Conservation (phyloP, 1,284 basidiomycete species). For the Mycosarcoma maydis region DNA sequence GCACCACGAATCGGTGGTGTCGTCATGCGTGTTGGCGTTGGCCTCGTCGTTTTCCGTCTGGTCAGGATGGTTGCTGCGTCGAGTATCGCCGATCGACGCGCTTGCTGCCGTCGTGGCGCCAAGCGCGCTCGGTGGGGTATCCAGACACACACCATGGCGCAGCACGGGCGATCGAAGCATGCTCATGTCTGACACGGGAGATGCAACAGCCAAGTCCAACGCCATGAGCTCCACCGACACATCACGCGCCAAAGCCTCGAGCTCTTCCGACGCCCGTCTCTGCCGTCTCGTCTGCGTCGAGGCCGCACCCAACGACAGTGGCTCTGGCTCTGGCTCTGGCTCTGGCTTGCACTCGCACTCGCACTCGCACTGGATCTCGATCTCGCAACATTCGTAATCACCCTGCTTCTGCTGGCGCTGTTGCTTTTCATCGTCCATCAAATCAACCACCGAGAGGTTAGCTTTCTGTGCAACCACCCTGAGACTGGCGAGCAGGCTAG, state of each 20-base stretch:
- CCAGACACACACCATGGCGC: neutral
- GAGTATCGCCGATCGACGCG: neutral
- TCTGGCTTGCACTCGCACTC: too few relatives aligned
- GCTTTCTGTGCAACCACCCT: conserved; percentile 41
- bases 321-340: too few relatives aligned
- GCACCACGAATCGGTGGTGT: conserved; percentile 13
- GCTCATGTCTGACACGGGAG: conserved; percentile 26
- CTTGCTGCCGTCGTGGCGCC: neutral
- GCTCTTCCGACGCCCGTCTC: conserved; percentile 23
- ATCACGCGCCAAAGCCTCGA: conserved; percentile 27
- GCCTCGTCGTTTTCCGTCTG: neutral
- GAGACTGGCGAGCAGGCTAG: conserved; percentile 28
- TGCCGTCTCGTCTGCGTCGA: neutral
- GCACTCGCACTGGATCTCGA: too few relatives aligned
- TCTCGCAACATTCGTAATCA: neutral
- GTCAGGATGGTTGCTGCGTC: neutral
- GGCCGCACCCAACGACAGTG: too few relatives aligned
- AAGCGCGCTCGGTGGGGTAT: conserved; percentile 16
- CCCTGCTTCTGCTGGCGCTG: neutral
- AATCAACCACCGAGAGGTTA: conserved; percentile 27
- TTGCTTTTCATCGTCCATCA: conserved; percentile 15
- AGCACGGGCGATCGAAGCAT: conserved; percentile 17
- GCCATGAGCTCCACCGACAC: conserved; percentile 38
- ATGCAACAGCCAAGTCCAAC: conserved; percentile 20
- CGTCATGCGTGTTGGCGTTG: conserved; percentile 10